Percentiles rank a stretch among this genome's conserved stretches.
phyloP scores from a whole-genome alignment of 768 basidiomycete genomes.

The Asterophora lycoperdoides region DNA sequence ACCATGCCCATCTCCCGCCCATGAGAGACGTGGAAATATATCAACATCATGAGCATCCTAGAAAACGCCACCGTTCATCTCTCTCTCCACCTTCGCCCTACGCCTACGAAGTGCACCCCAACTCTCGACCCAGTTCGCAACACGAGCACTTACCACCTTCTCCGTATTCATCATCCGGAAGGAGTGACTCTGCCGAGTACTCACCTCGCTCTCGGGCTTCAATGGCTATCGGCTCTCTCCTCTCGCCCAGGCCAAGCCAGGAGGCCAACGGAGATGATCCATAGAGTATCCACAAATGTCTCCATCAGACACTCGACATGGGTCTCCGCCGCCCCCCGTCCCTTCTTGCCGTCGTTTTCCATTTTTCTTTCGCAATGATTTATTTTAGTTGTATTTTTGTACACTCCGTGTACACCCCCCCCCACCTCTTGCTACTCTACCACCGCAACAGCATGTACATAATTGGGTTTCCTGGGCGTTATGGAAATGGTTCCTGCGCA shows the following conservation, averaged over 20 bases:
- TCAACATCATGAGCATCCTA: constrained; percentile 38
- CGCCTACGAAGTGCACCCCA: constrained; percentile 37
- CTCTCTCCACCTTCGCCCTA: constrained; percentile 50
- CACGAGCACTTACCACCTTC: constrained; percentile 60
- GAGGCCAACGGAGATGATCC: constrained; percentile 32
- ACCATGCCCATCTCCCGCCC: constrained; percentile 28
- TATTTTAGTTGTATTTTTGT: constrained; percentile 14
- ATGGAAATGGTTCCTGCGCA: constrained; percentile 3
- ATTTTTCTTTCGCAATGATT: constrained; percentile 6
- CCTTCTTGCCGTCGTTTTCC: neutral
- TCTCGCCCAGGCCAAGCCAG: constrained; percentile 44
- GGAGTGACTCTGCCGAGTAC: constrained; percentile 62
- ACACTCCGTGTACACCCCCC: constrained; percentile 8
- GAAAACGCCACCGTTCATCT: constrained; percentile 63
- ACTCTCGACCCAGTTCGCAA: constrained; percentile 24
- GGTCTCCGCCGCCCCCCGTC: neutral
- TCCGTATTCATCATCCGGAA: constrained; percentile 65
- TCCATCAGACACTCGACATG: constrained; percentile 5
- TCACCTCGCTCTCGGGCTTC: constrained; percentile 69
- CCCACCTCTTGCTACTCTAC: constrained; percentile 4
- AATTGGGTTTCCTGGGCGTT: constrained; percentile 6
- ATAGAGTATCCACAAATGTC: constrained; percentile 18
- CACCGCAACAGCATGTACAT: constrained; percentile 4
- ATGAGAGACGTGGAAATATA: constrained; percentile 32
- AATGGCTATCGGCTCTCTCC: constrained; percentile 77